Evolutionary conservation across 257 asterid genomes (phyloP).

Genomic region (Solanum appendiculatum): DNA sequence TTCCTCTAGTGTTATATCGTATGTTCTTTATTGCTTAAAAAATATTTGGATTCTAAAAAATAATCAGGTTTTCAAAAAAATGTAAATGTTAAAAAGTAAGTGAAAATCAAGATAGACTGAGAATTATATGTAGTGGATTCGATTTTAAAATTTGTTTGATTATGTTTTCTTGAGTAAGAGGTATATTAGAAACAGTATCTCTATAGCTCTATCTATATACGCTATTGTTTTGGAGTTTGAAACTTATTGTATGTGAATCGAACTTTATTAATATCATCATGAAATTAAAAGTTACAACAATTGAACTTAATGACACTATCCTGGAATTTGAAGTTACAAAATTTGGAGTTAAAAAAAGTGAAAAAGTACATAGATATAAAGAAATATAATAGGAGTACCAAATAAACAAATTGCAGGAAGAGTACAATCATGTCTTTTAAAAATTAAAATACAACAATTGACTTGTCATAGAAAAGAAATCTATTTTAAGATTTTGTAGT

Average conservation of each 20-base stretch:
- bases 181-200: neutral
- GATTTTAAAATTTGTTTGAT: no score
- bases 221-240: no score
- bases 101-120: no score
- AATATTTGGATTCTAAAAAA: no score
- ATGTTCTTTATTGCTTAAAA: no score
- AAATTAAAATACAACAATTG: neutral
- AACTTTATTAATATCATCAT: neutral
- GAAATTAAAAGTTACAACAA: neutral
- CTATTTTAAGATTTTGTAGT: neutral
- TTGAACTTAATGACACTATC: neutral
- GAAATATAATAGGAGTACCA: neutral
- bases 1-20: neutral
- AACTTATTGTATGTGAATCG: neutral
- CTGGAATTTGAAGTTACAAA: neutral
- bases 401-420: neutral
- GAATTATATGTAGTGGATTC: no score
- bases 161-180: no score
- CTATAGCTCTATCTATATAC: no score
- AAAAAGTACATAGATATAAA: no score
- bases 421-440: neutral
- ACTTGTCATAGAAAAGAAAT: neutral
- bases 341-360: neutral
- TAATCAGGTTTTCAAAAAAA: neutral
- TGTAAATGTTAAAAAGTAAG: no score